Evolutionary conservation across 352 stramenopile genomes (phyloP), one percentile per base, ranked within the genome.

Genomic region (Peronospora belbahrii): DNA sequence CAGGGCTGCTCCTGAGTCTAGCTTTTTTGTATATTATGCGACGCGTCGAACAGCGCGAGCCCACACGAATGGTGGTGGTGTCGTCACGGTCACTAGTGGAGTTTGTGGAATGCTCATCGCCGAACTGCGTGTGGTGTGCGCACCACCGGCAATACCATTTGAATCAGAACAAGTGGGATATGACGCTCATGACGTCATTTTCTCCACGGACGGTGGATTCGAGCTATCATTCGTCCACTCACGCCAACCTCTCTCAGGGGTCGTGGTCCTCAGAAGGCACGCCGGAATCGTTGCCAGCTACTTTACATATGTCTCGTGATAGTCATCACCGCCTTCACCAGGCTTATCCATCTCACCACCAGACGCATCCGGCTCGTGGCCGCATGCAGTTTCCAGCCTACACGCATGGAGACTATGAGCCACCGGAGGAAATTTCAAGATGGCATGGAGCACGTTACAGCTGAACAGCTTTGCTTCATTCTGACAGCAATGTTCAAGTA

Each of bases 11-110:
- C n/a, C 42, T 87, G 30, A 87, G 70, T 27, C 22, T 65, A 7
- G 56, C 57, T 3, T 87, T 87, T 57, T 53, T 87, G 22, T 87
- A 85, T 47, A 83, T 83, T 50, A 87, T 87, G 75, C 67, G 75
- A 0, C 69, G 75, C 10, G 70, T 87, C 11, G 70, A 87, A 48
- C 70, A 83, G 56, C 70, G 65, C 8, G 70, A 81, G 15, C 68
- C 70, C 8, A 63, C 66, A 22, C 54, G 72, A 20, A 61, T 78
- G 28, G 53, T 83, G 15, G 59, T 82, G n/a, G 44, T 76, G 43
- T 67, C 71, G 8, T 61, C 64, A 9, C 62, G 41, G 10, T 74
- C 67, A 23, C 56, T 87, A 4, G 68, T 87, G 17, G 75, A 87
- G 48, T 87, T 84, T 52, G 72, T 84, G 46, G 75, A 84, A 59